These are phyloP conservation scores for Pythium sp. DNA, from an alignment of 352 stramenopile genomes.

Conservation along the genomic window DNA sequence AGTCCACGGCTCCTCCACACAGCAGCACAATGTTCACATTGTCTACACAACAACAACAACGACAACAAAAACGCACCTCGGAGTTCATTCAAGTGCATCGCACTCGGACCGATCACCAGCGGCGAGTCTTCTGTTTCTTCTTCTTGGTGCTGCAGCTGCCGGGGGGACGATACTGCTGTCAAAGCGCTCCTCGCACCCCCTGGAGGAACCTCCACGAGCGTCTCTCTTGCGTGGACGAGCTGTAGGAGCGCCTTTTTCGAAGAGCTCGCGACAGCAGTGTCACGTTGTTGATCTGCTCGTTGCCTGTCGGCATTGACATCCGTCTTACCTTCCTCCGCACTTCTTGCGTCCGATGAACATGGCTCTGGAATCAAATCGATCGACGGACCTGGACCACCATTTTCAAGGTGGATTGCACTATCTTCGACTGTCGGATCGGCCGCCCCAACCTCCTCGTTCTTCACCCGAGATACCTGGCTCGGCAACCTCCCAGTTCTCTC, in stretches of 20 bases:
- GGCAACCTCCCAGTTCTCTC: neutral
- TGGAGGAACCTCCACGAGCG: neutral
- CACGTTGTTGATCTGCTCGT: neutral
- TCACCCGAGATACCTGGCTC: neutral
- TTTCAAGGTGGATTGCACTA: neutral
- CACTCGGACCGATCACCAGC: neutral
- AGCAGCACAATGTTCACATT: neutral
- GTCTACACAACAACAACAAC: neutral
- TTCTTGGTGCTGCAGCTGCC: neutral
- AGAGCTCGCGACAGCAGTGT: neutral
- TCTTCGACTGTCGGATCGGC: neutral
- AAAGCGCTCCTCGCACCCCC: neutral
- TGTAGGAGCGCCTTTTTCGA: neutral
- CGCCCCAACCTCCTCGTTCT: neutral
- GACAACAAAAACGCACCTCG: neutral
- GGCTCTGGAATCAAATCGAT: slow-evolving; percentile 10
- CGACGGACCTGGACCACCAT: neutral
- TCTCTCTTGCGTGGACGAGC: neutral
- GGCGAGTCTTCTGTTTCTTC: neutral
- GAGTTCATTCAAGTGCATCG: slow-evolving; percentile 1
- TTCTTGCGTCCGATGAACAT: too few species aligned
- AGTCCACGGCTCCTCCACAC: neutral
- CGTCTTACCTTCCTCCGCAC: too few species aligned
- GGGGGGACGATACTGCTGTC: neutral
- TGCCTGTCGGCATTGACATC: too few species aligned